Conservation (phyloP, 139 green algal species). For the Diplosphaera chodatii region DNA sequence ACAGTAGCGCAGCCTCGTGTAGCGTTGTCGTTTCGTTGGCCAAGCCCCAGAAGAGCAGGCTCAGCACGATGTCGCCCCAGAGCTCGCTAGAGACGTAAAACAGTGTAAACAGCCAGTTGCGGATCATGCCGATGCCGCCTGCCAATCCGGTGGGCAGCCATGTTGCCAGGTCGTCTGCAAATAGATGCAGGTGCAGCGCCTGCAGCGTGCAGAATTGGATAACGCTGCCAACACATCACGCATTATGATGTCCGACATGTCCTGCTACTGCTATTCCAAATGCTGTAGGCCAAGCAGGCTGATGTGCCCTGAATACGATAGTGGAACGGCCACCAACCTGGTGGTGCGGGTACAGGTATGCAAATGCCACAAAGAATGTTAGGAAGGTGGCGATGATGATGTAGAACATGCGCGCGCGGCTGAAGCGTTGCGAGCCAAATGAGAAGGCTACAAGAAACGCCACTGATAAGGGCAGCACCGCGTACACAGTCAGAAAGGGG, state of each 20-base stretch:
- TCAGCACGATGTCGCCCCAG: conserved; percentile 87
- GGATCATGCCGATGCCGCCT: conserved; percentile 74
- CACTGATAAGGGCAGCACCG: conserved; percentile 77
- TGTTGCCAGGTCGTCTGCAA: conserved; percentile 24
- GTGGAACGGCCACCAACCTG: no score
- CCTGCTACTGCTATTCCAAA: no score
- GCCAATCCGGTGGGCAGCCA: conserved; percentile 34
- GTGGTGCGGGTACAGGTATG: conserved; percentile 75
- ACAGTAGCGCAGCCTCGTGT: conserved; percentile 80
- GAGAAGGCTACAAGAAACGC: conserved; percentile 72
- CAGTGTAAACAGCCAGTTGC: conserved; percentile 92
- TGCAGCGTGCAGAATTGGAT: no score
- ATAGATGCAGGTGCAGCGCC: conserved; percentile 56
- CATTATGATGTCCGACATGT: no score
- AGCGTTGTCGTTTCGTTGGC: conserved; percentile 92
- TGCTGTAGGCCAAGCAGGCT: no score
- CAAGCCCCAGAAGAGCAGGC: conserved; percentile 88
- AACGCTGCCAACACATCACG: no score
- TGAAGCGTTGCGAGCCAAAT: conserved; percentile 51
- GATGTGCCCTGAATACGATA: no score
- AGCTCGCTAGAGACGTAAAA: conserved; percentile 88
- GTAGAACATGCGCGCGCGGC: conserved; percentile 77
- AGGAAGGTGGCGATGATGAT: conserved; percentile 77
- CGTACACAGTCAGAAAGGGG: conserved; percentile 81
- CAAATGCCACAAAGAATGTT: conserved; percentile 77